Evolutionary conservation across 2,329 filamentous ascomycete species (phyloP).

Genomic region (Sclerotinia nivalis): DNA sequence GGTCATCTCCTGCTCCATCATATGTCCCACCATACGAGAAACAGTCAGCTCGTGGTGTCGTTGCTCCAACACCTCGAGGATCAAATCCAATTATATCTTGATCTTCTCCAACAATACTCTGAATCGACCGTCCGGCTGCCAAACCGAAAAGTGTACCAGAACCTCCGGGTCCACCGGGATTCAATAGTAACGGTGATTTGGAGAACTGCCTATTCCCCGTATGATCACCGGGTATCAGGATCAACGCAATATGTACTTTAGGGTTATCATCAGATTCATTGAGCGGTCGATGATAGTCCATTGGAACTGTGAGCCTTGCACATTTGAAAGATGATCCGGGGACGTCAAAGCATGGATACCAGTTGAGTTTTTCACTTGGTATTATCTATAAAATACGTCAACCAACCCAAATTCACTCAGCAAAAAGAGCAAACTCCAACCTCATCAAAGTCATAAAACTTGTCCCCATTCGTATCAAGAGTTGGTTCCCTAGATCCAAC

Average conservation of each 20-base stretch:
- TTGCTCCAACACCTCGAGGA: constrained; percentile 52
- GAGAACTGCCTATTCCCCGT: constrained; percentile 37
- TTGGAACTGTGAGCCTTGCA: constrained; percentile 49
- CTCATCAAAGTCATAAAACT: constrained; percentile 18
- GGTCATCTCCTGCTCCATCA: constrained; percentile 38
- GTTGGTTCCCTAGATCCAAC: background rate
- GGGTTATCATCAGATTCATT: constrained; percentile 39
- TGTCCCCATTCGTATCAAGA: background rate
- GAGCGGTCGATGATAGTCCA: constrained; percentile 49
- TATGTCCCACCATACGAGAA: constrained; percentile 46
- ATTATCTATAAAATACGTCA: constrained; percentile 42
- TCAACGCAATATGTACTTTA: constrained; percentile 37
- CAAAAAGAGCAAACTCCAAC: background rate
- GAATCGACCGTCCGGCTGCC: constrained; percentile 39
- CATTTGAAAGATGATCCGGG: constrained; percentile 40
- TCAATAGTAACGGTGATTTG: constrained; percentile 47
- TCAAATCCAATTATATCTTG: constrained; percentile 52
- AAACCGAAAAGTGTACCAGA: constrained; percentile 43
- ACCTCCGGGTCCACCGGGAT: constrained; percentile 51
- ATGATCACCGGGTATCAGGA: constrained; percentile 33
- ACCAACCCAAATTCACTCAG: background rate
- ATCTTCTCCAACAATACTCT: constrained; percentile 44
- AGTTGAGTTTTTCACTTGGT: constrained; percentile 48
- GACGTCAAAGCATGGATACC: constrained; percentile 46
- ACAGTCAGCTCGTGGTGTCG: constrained; percentile 53